Evolutionary conservation across 2,329 filamentous ascomycete genomes (phyloP), one percentile per base, ranked within the genome.

Genomic region (Harringtonia aguacate): DNA sequence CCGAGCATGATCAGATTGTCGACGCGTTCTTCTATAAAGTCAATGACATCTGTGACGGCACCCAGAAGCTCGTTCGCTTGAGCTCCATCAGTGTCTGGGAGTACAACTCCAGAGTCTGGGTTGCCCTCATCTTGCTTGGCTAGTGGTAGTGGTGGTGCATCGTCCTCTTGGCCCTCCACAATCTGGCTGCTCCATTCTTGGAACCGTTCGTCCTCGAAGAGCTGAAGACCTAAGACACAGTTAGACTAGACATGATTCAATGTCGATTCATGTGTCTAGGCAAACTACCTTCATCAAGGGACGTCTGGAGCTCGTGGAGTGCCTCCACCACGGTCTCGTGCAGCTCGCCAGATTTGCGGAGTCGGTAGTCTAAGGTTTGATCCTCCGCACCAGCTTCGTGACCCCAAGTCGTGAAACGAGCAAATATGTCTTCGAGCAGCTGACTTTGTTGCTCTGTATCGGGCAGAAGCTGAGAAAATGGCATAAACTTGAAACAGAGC

Each of bases 311-410:
- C n/a, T 36, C 46, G 4, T 45, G 34, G 2, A 51, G 38, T 0
- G 42, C 31, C 4, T 49, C 45, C 0, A 45, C 31, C 12, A 49
- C 49, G 1, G 39, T 48, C 5, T 49, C 42, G 4, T 41, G 47
- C 7, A 49, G 38, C 2, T 47, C 49, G 12, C 38, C 45, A 15
- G 47, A 46, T 4, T 48, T 48, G 27, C 49, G 49, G 20, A 51
- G 41, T 20, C 40, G 49, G 45, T 46, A 45, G 17, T 49, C 49
- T 18, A 51, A 17, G 4, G 45, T 46, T 12, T 49, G 45, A 41
- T 48, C 36, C 4, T 46, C 41, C 12, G 49, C 49, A 14, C 49
- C 49, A 1, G 45, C 48, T 22, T 51, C 49, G 18, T 46, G 41
- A 12, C 47, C 47, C 49, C 49, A 49, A 8, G 46, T 51, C 6